Evolutionary conservation across 2,329 filamentous ascomycete species (phyloP), one percentile per base, ranked within the genome.

Genomic region (Thelonectria blattea): DNA sequence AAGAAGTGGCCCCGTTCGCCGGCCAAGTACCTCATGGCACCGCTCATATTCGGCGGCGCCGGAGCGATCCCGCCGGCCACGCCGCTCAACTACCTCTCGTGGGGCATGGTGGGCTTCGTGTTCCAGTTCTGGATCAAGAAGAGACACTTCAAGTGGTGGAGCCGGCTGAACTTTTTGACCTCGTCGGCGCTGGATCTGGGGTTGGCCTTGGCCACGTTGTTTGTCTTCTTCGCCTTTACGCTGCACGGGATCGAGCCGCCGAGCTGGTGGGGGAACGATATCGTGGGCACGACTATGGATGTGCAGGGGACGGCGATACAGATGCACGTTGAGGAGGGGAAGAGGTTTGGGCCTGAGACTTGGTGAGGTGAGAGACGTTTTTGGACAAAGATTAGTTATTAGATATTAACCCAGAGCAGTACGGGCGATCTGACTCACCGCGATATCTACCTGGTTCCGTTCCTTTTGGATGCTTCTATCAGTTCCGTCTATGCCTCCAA

Each of bases 31-130:
- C 77, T 87, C 52, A 88, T 88, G 78, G 82, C 85, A 4, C 86
- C 86, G 1, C 76, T 89, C 61, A 85, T 89, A 66, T 87, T 88
- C 69, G 87, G 86, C 58, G 85, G 85, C 20, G 80, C 83, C 7
- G 82, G 80, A 1, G 64, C 77, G 34, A 87, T 89, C 66, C 86
- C 86, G 2, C 86, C 86, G 0, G 90, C 90, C 3, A 90, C 89
- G 0, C 89, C 89, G 0, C 83, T 92, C 60, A 91, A 90, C 75
- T 92, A 91, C 72, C 83, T 90, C 34, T 83, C 84, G n/a, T 92
- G 90, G 89, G 88, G 87, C 17, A 76, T 89, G 57, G 87, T 92
- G 3, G 90, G 90, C 30, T 87, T 85, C 66, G 63, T 90, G 32
- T 92, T 92, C 79, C 89, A 92, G 73, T 86, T 85, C 73, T 82